phyloP scores from a whole-genome alignment of 2,329 filamentous ascomycete species.

The Arthrocladium fulminans region DNA sequence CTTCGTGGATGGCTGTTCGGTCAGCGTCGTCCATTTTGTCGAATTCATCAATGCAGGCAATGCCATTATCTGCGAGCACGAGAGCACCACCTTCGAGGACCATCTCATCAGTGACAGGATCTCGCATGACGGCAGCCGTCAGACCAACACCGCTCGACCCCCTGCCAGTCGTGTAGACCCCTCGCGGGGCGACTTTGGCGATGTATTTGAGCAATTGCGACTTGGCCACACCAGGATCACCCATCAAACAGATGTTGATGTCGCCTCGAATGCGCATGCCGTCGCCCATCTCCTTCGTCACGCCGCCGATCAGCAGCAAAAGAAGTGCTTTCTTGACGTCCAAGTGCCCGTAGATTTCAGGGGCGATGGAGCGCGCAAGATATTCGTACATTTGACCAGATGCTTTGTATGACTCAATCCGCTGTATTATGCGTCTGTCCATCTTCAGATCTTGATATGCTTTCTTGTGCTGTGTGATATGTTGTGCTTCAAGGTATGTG shows the following conservation, averaged over 20 bases:
- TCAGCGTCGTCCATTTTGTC: slow-evolving; percentile 78
- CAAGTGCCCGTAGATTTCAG: slow-evolving; percentile 91
- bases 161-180: slow-evolving; percentile 74
- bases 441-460: slow-evolving; percentile 88
- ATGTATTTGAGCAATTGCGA: slow-evolving; percentile 98
- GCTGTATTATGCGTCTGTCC: slow-evolving; percentile 66
- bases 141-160: slow-evolving; percentile 74
- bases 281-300: slow-evolving; percentile 92
- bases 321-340: slow-evolving; percentile 97
- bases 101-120: slow-evolving; percentile 70
- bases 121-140: slow-evolving; percentile 70
- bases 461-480: slow-evolving; percentile 94
- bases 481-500: slow-evolving; percentile 90
- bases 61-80: slow-evolving; percentile 70
- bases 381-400: slow-evolving; percentile 93
- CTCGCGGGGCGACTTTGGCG: slow-evolving; percentile 90
- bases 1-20: slow-evolving; percentile 73
- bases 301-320: slow-evolving; percentile 89
- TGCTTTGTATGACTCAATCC: slow-evolving; percentile 76
- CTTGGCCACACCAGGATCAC: slow-evolving; percentile 98
- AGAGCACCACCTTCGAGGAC: slow-evolving; percentile 72
- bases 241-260: slow-evolving; percentile 98
- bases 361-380: slow-evolving; percentile 88
- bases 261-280: slow-evolving; percentile 98
- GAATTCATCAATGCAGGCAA: slow-evolving; percentile 78